Conservation (phyloP, 176 grass and related monocot genomes). For the Phoenix dactylifera region DNA sequence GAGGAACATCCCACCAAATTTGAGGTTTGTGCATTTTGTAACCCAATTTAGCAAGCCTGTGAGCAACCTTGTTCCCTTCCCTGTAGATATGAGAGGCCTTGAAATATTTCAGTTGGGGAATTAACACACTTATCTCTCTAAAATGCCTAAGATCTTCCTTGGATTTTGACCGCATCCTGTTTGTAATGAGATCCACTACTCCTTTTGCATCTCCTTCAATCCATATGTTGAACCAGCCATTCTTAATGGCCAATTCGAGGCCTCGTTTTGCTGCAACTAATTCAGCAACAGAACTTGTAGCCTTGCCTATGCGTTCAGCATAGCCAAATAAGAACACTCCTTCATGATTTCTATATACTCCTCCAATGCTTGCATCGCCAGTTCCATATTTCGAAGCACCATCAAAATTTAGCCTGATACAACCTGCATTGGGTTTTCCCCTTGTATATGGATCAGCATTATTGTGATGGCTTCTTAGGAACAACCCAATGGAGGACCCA, state of each 20-base stretch:
- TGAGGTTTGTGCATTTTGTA: conserved; percentile 10
- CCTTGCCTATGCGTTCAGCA: conserved; percentile 47
- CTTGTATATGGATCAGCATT: conserved; percentile 12
- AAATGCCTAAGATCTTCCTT: conserved; percentile 25
- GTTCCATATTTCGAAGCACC: conserved; percentile 42
- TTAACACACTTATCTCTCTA: conserved; percentile 28
- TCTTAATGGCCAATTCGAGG: conserved; percentile 41
- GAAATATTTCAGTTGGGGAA: conserved; percentile 23
- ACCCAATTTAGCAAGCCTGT: conserved; percentile 46
- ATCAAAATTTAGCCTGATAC: conserved; percentile 82
- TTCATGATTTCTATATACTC: conserved; percentile 62
- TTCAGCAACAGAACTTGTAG: conserved; percentile 55
- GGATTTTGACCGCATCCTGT: neutral
- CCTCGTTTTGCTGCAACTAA: conserved; percentile 41
- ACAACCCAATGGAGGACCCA: neutral
- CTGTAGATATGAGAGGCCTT: conserved; percentile 39
- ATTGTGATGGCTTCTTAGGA: neutral
- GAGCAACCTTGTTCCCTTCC: conserved; percentile 48
- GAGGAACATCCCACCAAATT: conserved; percentile 42
- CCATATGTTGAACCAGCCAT: conserved; percentile 43
- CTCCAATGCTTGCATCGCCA: conserved; percentile 65
- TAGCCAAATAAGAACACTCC: conserved; percentile 65
- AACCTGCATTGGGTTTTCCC: conserved; percentile 48
- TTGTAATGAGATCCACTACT: conserved; percentile 25
- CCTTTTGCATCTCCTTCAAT: conserved; percentile 48